Evolutionary conservation across 768 basidiomycete genomes (phyloP), one percentile per base, ranked within the genome.

Genomic region (Amanita rimosa): DNA sequence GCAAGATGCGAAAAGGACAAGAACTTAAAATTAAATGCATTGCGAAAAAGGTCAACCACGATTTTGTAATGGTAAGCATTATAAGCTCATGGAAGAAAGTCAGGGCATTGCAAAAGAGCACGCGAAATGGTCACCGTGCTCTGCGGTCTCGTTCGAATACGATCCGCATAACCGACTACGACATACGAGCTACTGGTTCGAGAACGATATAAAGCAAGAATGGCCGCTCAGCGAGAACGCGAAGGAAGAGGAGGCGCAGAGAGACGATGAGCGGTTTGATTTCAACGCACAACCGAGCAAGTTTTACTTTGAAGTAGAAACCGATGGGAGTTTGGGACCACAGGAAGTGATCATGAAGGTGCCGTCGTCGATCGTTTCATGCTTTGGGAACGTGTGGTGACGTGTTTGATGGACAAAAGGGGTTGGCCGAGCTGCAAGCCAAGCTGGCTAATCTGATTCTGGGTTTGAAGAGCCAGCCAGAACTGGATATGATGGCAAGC

Each of bases 91-190:
- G 17, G 13, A 26, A 50, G 38, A 46, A 5, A 22, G 54, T 16
- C 58, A 97, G 95, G 95, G 95, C 36, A 84, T 96, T 52, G 92
- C 95, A 3, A 97, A 97, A 71, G 92, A 96, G 62, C 96, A 99
- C 61, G 93, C 96, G 10, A 99, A 99, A 67, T 99, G 95, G 91
- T 95, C 92, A 0, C 95, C 96, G 10, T 88, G 93, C 52, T 87
- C 92, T 1, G 92, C 96, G 6, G 83, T 99, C 14, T 80, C 84
- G 6, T 98, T 95, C 55, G 96, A 99, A 68, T 99, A 99, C 54
- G 96, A 99, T 64, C 96, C 96, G 10, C 77, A 97, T 71, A 99
- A 99, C 69, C 92, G 92, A 64, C 73, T 99, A 27, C 81, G 93
- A 46, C 96, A 99, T 66, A 98, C 96, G 3, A 81, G 85, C 2